Percentiles rank a stretch among this genome's conserved stretches.
These are phyloP conservation scores for Oryza punctata DNA, from an alignment of 176 grass and related monocot species.

Conservation along the genomic window DNA sequence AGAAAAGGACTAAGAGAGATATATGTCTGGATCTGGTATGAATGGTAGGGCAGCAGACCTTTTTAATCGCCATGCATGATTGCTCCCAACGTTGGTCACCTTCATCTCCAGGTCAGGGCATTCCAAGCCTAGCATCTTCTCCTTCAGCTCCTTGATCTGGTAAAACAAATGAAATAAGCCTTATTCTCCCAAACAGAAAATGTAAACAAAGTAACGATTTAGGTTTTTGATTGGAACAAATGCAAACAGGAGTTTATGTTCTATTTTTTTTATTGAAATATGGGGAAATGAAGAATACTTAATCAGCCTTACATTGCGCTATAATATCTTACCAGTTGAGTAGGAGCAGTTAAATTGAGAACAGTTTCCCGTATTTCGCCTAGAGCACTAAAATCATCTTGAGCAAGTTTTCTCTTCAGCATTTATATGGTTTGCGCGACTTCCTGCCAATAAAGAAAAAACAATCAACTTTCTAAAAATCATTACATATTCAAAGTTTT, in stretches of 20 bases:
- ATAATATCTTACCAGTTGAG: constrained; percentile 63
- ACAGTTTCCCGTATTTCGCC: constrained; percentile 66
- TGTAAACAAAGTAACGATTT: neutral
- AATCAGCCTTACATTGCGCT: constrained; percentile 15
- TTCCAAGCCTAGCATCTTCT: constrained; percentile 79
- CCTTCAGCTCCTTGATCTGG: constrained; percentile 87
- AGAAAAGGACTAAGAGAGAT: neutral
- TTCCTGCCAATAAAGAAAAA: constrained; percentile 55
- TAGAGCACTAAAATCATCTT: constrained; percentile 75
- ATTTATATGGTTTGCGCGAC: constrained; percentile 64
- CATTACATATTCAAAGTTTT: neutral
- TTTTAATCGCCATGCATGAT: constrained; percentile 95
- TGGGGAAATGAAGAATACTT: constrained; percentile 10
- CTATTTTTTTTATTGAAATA: neutral
- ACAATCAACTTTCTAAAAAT: neutral
- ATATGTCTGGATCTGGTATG: neutral
- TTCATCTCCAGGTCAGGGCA: constrained; percentile 99
- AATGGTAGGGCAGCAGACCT: constrained; percentile 49
- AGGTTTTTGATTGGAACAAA: constrained; percentile 26
- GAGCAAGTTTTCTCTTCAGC: constrained; percentile 65
- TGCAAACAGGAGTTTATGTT: neutral
- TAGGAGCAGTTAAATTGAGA: constrained; percentile 68
- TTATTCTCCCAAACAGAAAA: neutral
- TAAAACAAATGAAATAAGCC: constrained; percentile 39
- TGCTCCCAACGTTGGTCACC: constrained; percentile 79